Conservation (phyloP, 495 filamentous ascomycete genomes). For the Penicillium daleae region DNA sequence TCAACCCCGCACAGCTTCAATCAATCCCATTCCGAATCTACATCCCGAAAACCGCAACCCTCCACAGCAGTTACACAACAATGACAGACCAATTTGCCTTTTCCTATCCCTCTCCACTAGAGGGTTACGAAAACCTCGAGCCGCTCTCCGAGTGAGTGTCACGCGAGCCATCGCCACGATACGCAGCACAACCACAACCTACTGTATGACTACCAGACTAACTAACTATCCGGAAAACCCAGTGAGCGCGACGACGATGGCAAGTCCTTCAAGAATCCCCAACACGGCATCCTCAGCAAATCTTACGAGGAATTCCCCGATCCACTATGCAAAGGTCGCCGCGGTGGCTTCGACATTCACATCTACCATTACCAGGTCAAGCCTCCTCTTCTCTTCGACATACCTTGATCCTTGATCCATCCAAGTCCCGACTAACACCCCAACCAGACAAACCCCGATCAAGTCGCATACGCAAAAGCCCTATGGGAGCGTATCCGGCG, state of each 20-base stretch:
- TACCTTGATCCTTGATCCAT: neutral
- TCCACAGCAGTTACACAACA: neutral
- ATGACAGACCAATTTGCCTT: conserved; percentile 47
- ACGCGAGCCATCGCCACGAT: neutral
- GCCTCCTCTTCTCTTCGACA: neutral
- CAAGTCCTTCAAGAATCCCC: conserved; percentile 65
- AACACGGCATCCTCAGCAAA: conserved; percentile 58
- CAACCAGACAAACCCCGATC: conserved; percentile 58
- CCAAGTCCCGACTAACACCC: neutral
- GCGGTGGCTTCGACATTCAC: conserved; percentile 75
- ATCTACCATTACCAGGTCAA: conserved; percentile 71
- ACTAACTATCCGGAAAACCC: neutral
- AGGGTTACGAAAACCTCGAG: conserved; percentile 64
- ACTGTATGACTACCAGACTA: neutral
- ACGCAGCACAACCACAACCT: neutral
- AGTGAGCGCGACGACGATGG: conserved; percentile 61
- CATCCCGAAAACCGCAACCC: neutral
- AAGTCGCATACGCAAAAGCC: conserved; percentile 44
- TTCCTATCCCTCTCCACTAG: conserved; percentile 66
- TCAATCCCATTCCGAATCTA: neutral
- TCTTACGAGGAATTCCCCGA: conserved; percentile 68
- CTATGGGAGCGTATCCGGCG: conserved; percentile 76
- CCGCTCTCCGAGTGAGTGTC: conserved; percentile 63
- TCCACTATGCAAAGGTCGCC: conserved; percentile 61
- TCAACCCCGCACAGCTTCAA: neutral